Evolutionary conservation across 108 stramenopile species (phyloP).

Genomic region (Schizochytrium sp.): DNA sequence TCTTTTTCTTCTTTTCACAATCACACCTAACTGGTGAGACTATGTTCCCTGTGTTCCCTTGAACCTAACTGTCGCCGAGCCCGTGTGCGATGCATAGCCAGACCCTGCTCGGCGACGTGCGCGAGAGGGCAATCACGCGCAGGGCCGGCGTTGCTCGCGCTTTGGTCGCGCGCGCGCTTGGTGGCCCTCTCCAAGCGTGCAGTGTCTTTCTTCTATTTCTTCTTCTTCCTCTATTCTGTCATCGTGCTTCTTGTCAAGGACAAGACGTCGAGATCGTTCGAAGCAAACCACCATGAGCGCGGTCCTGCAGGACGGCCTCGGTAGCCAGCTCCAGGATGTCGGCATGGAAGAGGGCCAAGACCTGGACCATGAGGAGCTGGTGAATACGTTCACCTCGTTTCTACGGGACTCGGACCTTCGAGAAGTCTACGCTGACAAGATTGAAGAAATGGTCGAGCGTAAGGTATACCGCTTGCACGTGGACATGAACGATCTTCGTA

Average conservation of each 20-base stretch:
- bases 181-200: no score
- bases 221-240: no score
- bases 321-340: neutral
- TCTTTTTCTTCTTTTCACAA: neutral
- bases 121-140: neutral
- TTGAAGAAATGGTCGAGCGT: conserved; percentile 4
- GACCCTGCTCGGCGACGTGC: neutral
- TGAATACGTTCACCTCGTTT: neutral
- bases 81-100: neutral
- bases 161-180: no score
- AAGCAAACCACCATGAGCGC: neutral
- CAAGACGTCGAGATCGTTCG: neutral
- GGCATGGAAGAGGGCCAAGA: neutral
- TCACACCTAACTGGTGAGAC: neutral
- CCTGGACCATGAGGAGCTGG: neutral
- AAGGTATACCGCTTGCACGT: neutral
- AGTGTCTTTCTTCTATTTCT: no score
- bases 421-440: neutral
- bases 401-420: neutral
- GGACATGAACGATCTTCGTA: conserved; percentile 12
- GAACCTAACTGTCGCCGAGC: neutral
- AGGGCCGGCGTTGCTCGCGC: no score
- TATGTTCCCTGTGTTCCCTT: neutral
- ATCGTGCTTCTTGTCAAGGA: neutral
- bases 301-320: neutral